A percentile compares a stretch with the other conserved stretches of the same genome.
phyloP scores from a whole-genome alignment of 1,284 basidiomycete genomes.

The Pascua sp. region DNA sequence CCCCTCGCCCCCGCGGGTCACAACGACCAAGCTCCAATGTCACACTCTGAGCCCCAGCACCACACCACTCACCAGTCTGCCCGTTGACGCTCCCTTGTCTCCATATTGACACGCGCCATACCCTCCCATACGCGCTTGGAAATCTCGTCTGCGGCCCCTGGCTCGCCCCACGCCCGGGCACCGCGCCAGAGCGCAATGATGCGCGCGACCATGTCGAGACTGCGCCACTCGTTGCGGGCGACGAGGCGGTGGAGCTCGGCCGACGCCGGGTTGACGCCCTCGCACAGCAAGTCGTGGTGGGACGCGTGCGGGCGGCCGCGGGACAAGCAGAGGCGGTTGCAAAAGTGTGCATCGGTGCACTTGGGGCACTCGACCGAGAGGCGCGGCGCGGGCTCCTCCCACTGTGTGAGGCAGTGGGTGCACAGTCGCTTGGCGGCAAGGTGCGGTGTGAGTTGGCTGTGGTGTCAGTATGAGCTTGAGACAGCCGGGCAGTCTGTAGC shows the following conservation, averaged over 20 bases:
- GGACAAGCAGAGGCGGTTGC: constrained; percentile 68
- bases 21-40: not conserved
- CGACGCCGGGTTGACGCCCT: constrained; percentile 66
- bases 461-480: not conserved
- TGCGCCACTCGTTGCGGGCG: constrained; percentile 63
- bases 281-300: constrained; percentile 70
- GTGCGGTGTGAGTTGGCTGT: constrained; percentile 25
- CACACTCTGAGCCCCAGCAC: not conserved
- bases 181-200: constrained; percentile 63
- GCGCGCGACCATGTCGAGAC: constrained; percentile 66
- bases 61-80: constrained; percentile 39
- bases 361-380: constrained; percentile 28
- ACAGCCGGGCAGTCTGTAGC: constrained; percentile 24
- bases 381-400: constrained; percentile 23
- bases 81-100: constrained; percentile 36
- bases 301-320: constrained; percentile 54
- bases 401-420: constrained; percentile 36
- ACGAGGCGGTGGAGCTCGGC: constrained; percentile 61
- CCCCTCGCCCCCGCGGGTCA: too few species aligned
- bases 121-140: constrained; percentile 36
- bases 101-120: constrained; percentile 41
- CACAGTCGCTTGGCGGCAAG: constrained; percentile 30
- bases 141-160: constrained; percentile 19
- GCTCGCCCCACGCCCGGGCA: constrained; percentile 57
- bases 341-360: constrained; percentile 61